Conservation (phyloP, 495 filamentous ascomycete genomes). For the Pseudevernia furfuracea region DNA sequence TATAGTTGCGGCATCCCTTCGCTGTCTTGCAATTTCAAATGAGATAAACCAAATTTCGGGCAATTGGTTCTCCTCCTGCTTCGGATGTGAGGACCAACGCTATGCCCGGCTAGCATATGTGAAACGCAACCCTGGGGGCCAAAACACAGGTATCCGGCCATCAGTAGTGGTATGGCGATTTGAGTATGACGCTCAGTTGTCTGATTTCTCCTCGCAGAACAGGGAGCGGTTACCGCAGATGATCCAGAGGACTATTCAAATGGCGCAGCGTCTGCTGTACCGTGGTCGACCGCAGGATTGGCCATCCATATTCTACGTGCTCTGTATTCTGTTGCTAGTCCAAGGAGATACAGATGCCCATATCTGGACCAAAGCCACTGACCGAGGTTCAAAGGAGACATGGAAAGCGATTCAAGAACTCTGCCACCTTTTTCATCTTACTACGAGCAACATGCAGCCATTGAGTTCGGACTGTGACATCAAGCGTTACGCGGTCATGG, state of each 20-base stretch:
- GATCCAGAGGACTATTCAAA: background rate
- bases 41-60: background rate
- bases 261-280: background rate
- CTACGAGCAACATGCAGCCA: background rate
- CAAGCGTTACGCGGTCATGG: background rate
- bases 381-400: background rate
- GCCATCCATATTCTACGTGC: background rate
- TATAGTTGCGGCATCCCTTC: constrained; percentile 1
- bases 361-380: background rate
- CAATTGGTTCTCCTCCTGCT: background rate
- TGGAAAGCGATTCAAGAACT: background rate
- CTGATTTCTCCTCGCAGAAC: background rate
- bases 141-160: background rate
- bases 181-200: background rate
- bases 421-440: background rate
- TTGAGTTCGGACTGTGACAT: background rate
- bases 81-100: background rate
- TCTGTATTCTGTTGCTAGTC: background rate
- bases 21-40: background rate
- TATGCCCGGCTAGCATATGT: background rate
- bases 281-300: background rate
- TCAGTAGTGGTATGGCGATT: background rate
- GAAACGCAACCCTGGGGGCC: background rate
- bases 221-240: background rate
- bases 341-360: background rate